Conservation (phyloP, 345 rosid genomes). For the Sisymbrium altissimum region DNA sequence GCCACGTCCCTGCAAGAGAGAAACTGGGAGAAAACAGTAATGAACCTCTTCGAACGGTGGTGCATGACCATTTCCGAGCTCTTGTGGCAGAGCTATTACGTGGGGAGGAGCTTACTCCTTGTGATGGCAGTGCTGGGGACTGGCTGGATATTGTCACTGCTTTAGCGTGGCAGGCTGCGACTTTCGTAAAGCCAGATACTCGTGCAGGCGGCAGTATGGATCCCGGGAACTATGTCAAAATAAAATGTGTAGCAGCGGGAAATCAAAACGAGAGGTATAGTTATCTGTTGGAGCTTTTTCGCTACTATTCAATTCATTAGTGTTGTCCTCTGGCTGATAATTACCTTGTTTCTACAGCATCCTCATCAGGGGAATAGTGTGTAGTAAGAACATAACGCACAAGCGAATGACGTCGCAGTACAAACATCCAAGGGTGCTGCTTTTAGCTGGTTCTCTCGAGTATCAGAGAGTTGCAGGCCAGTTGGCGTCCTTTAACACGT, state of each 20-base stretch:
- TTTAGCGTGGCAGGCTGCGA: slow-evolving; percentile 95
- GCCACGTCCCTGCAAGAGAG: slow-evolving; percentile 56
- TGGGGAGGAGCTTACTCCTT: slow-evolving; percentile 58
- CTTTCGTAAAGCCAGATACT: slow-evolving; percentile 92
- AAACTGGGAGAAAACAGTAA: slow-evolving; percentile 60
- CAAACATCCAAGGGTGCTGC: slow-evolving; percentile 81
- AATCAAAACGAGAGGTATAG: slow-evolving; percentile 77
- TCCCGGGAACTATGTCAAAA: slow-evolving; percentile 89
- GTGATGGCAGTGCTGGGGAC: slow-evolving; percentile 46
- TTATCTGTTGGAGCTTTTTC: neutral
- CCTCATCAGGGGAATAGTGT: slow-evolving; percentile 81
- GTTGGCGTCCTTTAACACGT: slow-evolving; percentile 83
- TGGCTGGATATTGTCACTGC: slow-evolving; percentile 84
- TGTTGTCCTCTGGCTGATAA: neutral
- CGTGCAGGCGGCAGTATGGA: slow-evolving; percentile 99
- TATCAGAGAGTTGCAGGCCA: slow-evolving; percentile 76
- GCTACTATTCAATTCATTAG: neutral
- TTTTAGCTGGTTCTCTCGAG: slow-evolving; percentile 92
- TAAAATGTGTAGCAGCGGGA: slow-evolving; percentile 92
- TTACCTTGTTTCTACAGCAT: slow-evolving; percentile 50
- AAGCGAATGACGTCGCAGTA: slow-evolving; percentile 98
- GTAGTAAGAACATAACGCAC: slow-evolving; percentile 96
- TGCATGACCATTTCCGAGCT: slow-evolving; percentile 91
- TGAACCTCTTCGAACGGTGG: slow-evolving; percentile 70
- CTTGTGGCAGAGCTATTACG: slow-evolving; percentile 87